Conservation (phyloP, 306 rosid genomes). For the Nissolia schottii region DNA sequence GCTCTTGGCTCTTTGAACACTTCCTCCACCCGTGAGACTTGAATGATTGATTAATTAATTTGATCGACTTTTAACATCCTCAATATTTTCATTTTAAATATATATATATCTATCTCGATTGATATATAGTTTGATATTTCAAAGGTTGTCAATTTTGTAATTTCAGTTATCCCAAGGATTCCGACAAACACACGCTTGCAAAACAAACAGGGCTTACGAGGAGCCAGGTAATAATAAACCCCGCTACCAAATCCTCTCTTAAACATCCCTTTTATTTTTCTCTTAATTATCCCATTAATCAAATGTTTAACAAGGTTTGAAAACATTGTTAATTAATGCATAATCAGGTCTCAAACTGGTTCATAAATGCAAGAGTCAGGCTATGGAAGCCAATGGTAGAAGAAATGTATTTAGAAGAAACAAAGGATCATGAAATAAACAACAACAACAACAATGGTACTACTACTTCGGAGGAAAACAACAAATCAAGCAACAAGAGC, state of each 20-base stretch:
- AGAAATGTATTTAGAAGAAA: slow-evolving; percentile 87
- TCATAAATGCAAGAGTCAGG: slow-evolving; percentile 93
- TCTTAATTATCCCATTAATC: neutral
- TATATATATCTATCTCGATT: too few relatives aligned
- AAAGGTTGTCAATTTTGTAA: neutral
- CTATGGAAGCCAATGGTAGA: slow-evolving; percentile 99
- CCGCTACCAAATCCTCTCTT: neutral
- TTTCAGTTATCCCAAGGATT: slow-evolving; percentile 89
- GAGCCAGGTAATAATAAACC: slow-evolving; percentile 88
- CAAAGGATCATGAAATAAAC: slow-evolving; percentile 71
- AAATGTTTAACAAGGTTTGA: neutral
- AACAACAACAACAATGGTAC: slow-evolving; percentile 14
- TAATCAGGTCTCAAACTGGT: slow-evolving; percentile 97
- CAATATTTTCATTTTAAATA: too few relatives aligned
- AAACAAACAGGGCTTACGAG: slow-evolving; percentile 96
- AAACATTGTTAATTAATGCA: neutral
- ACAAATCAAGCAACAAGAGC: slow-evolving; percentile 60
- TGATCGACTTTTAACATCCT: too few relatives aligned
- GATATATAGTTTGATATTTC: too few relatives aligned
- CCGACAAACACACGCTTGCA: slow-evolving; percentile 94
- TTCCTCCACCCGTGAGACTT: slow-evolving; percentile 99
- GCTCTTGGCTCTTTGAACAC: slow-evolving; percentile 99
- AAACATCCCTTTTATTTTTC: neutral
- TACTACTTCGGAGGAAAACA: too few relatives aligned
- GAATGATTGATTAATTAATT: too few relatives aligned